Evolutionary conservation across 2,329 filamentous ascomycete species (phyloP), one percentile per base, ranked within the genome.

Genomic region (Xylariaceae sp.): DNA sequence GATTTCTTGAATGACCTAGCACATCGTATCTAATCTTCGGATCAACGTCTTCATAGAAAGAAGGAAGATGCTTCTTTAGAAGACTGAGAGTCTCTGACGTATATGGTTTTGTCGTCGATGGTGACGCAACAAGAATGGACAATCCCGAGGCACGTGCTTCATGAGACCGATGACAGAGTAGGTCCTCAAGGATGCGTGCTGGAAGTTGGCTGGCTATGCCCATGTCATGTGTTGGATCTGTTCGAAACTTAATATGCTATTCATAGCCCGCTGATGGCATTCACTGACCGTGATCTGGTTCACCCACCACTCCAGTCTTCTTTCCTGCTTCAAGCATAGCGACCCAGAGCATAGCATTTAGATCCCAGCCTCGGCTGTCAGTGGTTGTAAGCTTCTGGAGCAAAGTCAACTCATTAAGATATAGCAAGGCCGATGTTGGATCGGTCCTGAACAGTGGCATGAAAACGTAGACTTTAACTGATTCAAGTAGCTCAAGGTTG

Each of bases 11-110:
- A 60, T 90, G 84, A 21, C 87, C 86, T 23, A 94, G 80, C 1
- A 96, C 81, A 65, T 96, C 91, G 56, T 93, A 89, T 54, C 95
- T 86, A 63, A 93, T 89, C 66, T 94, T 92, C 5, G 94, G 87
- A 70, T 97, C 92, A 0, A 90, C 87, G 61, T 97, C 93, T 3
- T 91, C 86, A 69, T 96, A 89, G 62, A 94, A 86, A 14, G 87
- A 83, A 1, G 84, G 81, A 3, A 98, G 75, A 56, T 91, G 86
- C 29, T 77, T 79, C 50, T 81, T 81, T 2, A 98, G 76, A 11
- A 89, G 80, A 3, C 75, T 72, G 2, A 97, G 78, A 0, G 87
- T 82, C 8, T 77, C 79, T 0, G 75, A 67, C 0, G 87, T 87
- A 49, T 96, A 87, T 1, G 92, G 89, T 49, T 85, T 86, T 3